These are phyloP conservation scores for Salix exigua DNA, from an alignment of 345 rosid genomes.

Conservation along the genomic window DNA sequence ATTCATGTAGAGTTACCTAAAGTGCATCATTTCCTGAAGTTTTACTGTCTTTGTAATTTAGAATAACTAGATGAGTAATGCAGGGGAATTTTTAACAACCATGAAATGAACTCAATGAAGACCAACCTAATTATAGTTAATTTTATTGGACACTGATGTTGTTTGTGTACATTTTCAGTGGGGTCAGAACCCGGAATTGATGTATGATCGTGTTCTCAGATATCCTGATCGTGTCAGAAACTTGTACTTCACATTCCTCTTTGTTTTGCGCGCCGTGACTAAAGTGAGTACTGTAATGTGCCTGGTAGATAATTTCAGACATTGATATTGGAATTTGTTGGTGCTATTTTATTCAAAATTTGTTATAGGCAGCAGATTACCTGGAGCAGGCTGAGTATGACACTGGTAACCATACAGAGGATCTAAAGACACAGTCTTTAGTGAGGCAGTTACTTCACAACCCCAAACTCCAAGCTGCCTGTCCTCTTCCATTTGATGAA, in stretches of 20 bases:
- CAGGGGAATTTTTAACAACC: neutral
- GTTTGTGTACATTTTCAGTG: conserved; percentile 43
- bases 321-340: neutral
- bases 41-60: neutral
- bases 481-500: conserved; percentile 94
- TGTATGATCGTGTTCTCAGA: conserved; percentile 78
- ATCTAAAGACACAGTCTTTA: conserved; percentile 73
- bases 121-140: neutral
- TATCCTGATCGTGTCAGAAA: conserved; percentile 85
- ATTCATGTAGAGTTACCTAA: neutral
- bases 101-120: neutral
- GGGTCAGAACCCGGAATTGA: conserved; percentile 80
- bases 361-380: conserved; percentile 17
- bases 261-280: conserved; percentile 85
- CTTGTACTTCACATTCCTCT: conserved; percentile 84
- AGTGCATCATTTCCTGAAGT: neutral
- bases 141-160: neutral
- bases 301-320: neutral
- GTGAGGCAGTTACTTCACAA: conserved; percentile 65
- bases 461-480: conserved; percentile 77
- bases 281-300: conserved; percentile 45
- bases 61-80: neutral
- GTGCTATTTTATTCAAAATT: neutral
- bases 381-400: conserved; percentile 84
- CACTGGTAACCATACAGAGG: conserved; percentile 76